phyloP scores from a whole-genome alignment of 495 filamentous ascomycete species.

The Xylona heveae region DNA sequence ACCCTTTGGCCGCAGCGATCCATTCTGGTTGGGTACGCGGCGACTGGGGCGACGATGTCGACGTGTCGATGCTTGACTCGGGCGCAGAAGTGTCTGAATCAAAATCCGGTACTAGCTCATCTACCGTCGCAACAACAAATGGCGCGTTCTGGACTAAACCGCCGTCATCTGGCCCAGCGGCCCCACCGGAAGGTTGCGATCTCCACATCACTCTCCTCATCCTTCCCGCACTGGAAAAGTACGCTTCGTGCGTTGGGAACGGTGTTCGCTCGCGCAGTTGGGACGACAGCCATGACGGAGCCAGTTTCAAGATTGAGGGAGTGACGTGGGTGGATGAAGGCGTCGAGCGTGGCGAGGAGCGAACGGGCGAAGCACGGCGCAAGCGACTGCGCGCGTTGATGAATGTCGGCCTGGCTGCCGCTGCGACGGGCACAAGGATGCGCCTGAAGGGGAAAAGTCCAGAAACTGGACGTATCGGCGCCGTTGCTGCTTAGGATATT shows the following conservation, averaged over 20 bases:
- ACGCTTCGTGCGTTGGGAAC: conserved; percentile 48
- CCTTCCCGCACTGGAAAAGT: conserved; percentile 55
- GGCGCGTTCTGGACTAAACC: conserved; percentile 19
- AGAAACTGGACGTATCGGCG: no score
- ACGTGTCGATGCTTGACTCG: conserved; percentile 44
- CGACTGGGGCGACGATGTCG: conserved; percentile 60
- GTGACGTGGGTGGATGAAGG: conserved; percentile 67
- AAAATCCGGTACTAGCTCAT: background rate
- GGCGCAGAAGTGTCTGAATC: conserved; percentile 18
- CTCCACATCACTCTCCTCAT: conserved; percentile 70
- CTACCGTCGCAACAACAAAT: background rate
- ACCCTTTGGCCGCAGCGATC: conserved; percentile 79
- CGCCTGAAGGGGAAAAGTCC: no score
- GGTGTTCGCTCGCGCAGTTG: conserved; percentile 66
- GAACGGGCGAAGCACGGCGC: conserved; percentile 37
- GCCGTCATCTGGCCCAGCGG: conserved; percentile 24
- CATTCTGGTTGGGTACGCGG: conserved; percentile 84
- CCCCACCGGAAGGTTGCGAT: conserved; percentile 40
- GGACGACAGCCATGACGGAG: conserved; percentile 53
- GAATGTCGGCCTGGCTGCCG: no score
- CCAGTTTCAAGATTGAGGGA: conserved; percentile 65
- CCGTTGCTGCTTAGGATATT: no score
- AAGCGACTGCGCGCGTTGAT: no score
- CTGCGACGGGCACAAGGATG: no score
- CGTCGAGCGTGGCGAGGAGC: conserved; percentile 40